phyloP scores from a whole-genome alignment of 1,284 basidiomycete genomes.

The Ustilago xerochloae region DNA sequence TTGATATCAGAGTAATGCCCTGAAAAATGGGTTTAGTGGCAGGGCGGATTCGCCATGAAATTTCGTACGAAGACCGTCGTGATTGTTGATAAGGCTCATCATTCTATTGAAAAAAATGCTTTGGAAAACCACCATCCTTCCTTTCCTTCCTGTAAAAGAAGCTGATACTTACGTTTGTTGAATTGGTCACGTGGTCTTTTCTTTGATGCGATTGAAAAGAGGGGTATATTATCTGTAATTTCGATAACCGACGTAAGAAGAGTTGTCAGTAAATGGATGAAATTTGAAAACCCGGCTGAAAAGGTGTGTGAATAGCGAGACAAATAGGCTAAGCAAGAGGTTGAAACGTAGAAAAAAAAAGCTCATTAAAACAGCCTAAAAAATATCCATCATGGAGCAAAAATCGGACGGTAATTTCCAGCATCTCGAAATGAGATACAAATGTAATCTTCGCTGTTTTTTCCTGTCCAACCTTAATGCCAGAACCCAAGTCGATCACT shows the following conservation, averaged over 20 bases:
- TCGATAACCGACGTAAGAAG: too few relatives aligned
- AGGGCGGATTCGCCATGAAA: conserved; percentile 60
- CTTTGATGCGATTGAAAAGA: too few relatives aligned
- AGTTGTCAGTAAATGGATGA: too few relatives aligned
- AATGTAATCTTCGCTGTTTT: conserved; percentile 27
- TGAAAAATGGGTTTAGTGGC: conserved; percentile 62
- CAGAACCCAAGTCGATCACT: too few relatives aligned
- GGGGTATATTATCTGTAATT: too few relatives aligned
- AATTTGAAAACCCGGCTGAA: too few relatives aligned
- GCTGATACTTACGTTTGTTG: not conserved
- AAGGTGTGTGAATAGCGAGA: too few relatives aligned
- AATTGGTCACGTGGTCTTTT: too few relatives aligned
- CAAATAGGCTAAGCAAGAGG: too few relatives aligned
- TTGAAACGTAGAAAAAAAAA: not conserved
- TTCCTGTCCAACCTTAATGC: not conserved
- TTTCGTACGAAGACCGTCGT: conserved; percentile 65
- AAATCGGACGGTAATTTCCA: conserved; percentile 66
- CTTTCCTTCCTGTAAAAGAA: not conserved
- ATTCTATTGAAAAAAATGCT: conserved; percentile 15
- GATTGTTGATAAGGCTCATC: conserved; percentile 55
- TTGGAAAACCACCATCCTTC: not conserved
- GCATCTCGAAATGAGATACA: conserved; percentile 49
- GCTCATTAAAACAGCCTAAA: conserved; percentile 63
- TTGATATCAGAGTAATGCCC: conserved; percentile 36
- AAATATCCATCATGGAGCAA: conserved; percentile 56